A percentile compares a stretch with the other conserved stretches of the same genome.
Conservation (phyloP, 495 filamentous ascomycete genomes). For the Hyaloscypha bicolor region DNA sequence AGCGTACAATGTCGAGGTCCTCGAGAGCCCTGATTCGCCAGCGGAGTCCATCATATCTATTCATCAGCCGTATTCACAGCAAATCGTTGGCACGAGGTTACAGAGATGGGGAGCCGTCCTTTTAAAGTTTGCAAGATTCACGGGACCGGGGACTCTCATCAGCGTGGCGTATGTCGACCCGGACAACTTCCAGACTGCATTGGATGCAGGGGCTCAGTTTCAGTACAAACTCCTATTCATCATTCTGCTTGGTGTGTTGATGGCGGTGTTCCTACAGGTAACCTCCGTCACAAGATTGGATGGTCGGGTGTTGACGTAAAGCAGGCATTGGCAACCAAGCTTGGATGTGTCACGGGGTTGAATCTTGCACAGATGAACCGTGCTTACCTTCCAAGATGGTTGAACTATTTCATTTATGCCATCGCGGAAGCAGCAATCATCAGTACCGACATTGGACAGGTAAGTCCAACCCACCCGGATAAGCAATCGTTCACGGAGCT, state of each 20-base stretch:
- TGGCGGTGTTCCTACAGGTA: background rate
- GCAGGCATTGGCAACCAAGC: background rate
- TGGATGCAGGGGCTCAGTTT: constrained; percentile 67
- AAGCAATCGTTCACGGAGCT: too few relatives aligned
- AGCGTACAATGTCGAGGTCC: too few relatives aligned
- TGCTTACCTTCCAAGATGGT: constrained; percentile 71
- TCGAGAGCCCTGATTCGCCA: too few relatives aligned
- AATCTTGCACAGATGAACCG: constrained; percentile 78
- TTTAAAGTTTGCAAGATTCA: constrained; percentile 18
- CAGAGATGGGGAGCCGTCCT: background rate
- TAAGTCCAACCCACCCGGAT: background rate
- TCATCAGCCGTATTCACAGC: too few relatives aligned
- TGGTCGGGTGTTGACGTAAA: too few relatives aligned
- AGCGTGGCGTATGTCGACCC: constrained; percentile 64
- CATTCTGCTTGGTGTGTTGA: constrained; percentile 47
- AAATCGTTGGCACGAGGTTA: too few relatives aligned
- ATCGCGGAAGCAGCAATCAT: constrained; percentile 66
- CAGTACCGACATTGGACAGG: constrained; percentile 20
- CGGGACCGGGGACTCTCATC: constrained; percentile 21
- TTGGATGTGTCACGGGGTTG: constrained; percentile 63
- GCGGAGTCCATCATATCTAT: too few relatives aligned
- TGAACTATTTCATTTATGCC: constrained; percentile 44
- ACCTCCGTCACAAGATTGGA: background rate
- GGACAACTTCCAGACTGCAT: constrained; percentile 82
- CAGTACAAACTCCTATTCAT: constrained; percentile 73